These are phyloP conservation scores for Triticum timopheevii DNA, from an alignment of 176 grass and related monocot species.

Conservation along the genomic window DNA sequence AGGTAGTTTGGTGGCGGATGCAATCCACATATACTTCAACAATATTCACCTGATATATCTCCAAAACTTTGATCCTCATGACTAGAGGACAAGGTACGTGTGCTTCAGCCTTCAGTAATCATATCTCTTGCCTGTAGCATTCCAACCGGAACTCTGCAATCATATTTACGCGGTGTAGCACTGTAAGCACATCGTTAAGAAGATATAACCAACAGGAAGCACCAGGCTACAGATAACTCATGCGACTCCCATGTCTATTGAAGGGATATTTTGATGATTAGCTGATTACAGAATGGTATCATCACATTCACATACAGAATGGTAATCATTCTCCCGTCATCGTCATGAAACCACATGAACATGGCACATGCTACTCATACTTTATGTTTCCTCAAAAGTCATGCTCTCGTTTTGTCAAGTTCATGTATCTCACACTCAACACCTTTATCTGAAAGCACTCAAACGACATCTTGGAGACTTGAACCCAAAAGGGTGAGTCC, in stretches of 20 bases:
- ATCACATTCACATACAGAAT: too few species aligned
- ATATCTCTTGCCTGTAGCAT: slow-evolving; percentile 62
- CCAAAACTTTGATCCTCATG: slow-evolving; percentile 34
- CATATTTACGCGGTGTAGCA: slow-evolving; percentile 25
- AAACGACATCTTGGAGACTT: background rate
- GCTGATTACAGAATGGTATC: slow-evolving; percentile 19
- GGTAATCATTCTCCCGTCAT: slow-evolving; percentile 17
- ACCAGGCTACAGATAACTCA: slow-evolving; percentile 12
- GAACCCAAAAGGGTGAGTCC: background rate
- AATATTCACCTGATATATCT: slow-evolving; percentile 34
- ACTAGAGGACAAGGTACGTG: slow-evolving; percentile 45
- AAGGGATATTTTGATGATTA: slow-evolving; percentile 11
- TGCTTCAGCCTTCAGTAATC: slow-evolving; percentile 83
- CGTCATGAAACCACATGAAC: slow-evolving; percentile 13
- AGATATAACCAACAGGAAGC: background rate
- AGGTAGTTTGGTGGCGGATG: too few species aligned
- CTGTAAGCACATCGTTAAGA: slow-evolving; percentile 19
- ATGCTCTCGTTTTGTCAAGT: background rate
- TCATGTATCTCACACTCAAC: too few species aligned
- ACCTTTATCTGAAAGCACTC: too few species aligned
- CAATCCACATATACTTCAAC: slow-evolving; percentile 2
- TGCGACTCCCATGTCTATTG: background rate
- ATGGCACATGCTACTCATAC: slow-evolving; percentile 6
- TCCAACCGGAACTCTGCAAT: slow-evolving; percentile 78
- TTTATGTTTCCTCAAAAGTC: slow-evolving; percentile 25